A percentile compares a stretch with the other conserved stretches of the same genome.
These are phyloP conservation scores for Benincasa hispida DNA, from an alignment of 306 rosid genomes.

Conservation along the genomic window DNA sequence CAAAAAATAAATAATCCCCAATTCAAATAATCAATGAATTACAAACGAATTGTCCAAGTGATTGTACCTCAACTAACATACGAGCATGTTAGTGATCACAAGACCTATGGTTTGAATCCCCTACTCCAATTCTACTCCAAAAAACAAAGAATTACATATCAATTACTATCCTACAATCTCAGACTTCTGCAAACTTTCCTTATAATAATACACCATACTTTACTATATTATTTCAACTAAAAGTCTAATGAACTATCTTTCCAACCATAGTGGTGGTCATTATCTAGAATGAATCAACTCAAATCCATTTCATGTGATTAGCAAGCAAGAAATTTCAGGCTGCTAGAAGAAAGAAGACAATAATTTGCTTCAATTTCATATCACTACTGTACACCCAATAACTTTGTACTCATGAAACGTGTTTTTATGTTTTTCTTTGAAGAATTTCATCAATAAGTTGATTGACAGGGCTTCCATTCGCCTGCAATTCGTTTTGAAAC, in stretches of 20 bases:
- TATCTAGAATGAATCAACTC: neutral
- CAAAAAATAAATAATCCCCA: too few relatives aligned
- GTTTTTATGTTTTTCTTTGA: neutral
- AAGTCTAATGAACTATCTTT: neutral
- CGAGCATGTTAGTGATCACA: too few relatives aligned
- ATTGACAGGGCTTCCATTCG: constrained; percentile 37
- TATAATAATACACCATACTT: neutral
- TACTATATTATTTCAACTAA: neutral
- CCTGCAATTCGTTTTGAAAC: constrained; percentile 25
- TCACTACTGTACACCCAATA: neutral
- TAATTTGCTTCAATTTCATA: neutral
- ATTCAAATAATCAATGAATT: neutral
- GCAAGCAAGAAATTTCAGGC: neutral
- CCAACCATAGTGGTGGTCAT: neutral
- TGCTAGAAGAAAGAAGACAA: neutral
- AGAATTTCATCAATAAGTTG: constrained; percentile 29
- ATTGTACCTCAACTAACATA: too few relatives aligned
- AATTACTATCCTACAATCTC: neutral
- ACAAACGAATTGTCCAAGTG: too few relatives aligned
- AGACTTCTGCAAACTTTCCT: neutral
- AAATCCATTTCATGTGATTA: neutral
- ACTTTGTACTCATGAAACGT: neutral
- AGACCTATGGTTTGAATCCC: too few relatives aligned
- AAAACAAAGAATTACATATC: neutral
- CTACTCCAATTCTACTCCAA: too few relatives aligned